These are phyloP conservation scores for Lentinus brumalis DNA, from an alignment of 768 basidiomycete species.

Conservation along the genomic window DNA sequence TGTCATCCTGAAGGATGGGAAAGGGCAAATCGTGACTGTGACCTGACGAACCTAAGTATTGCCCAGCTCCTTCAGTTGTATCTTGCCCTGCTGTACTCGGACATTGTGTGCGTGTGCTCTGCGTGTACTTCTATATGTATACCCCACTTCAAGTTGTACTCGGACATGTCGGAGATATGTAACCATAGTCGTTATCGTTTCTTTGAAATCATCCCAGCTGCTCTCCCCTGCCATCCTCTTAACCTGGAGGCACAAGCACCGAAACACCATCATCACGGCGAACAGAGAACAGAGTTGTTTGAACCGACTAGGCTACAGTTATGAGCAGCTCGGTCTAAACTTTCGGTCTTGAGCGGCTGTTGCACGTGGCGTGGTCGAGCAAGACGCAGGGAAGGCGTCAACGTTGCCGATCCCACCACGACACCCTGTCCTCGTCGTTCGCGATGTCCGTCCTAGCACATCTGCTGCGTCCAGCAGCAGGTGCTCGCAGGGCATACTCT, in stretches of 20 bases:
- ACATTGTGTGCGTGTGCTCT: neutral
- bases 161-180: too few species aligned
- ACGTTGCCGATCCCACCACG: conserved; percentile 14
- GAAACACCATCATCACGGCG: too few species aligned
- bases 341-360: neutral
- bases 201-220: too few species aligned
- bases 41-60: conserved; percentile 51
- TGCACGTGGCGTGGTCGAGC: conserved; percentile 7
- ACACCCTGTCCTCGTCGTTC: conserved; percentile 11
- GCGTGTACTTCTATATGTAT: neutral
- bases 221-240: too few species aligned
- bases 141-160: too few species aligned
- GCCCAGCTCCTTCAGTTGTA: neutral
- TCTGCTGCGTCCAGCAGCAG: conserved; percentile 48
- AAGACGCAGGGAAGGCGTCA: conserved; percentile 1
- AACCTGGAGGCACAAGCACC: too few species aligned
- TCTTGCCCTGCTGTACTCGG: neutral
- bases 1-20: conserved; percentile 89
- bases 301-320: neutral
- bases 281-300: too few species aligned
- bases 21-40: conserved; percentile 87
- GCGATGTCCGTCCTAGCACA: conserved; percentile 51
- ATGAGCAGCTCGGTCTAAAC: too few species aligned
- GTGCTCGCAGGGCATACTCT: conserved; percentile 63
- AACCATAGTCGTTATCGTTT: too few species aligned